Conservation (phyloP, 2,329 filamentous ascomycete species). For the Trichoderma aggressivum region DNA sequence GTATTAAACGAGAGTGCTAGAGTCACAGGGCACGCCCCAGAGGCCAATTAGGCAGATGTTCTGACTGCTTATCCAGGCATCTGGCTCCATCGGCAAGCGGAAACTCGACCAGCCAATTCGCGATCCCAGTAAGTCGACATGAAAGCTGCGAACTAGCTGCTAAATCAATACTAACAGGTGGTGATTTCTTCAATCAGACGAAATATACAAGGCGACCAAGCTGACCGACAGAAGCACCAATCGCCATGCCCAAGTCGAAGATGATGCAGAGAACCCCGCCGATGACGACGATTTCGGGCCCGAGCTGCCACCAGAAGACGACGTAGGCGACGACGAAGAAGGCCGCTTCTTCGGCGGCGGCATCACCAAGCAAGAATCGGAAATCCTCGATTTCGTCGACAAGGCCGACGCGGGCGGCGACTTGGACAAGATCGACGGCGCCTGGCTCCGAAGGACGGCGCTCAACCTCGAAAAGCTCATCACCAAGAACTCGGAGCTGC, state of each 20-base stretch:
- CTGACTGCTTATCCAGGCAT: constrained; percentile 30
- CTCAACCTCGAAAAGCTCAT: constrained; percentile 88
- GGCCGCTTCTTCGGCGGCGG: constrained; percentile 95
- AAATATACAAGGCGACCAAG: constrained; percentile 63
- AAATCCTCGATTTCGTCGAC: constrained; percentile 87
- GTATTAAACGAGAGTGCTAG: constrained; percentile 25
- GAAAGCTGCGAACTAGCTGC: background rate
- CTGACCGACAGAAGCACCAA: constrained; percentile 44
- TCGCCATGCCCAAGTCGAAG: constrained; percentile 45
- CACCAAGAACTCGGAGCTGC: constrained; percentile 82
- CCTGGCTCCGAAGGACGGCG: constrained; percentile 79
- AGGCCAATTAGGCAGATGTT: background rate
- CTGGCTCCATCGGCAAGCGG: constrained; percentile 55
- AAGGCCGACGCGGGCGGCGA: constrained; percentile 36
- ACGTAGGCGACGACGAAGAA: constrained; percentile 72
- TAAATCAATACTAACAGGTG: background rate
- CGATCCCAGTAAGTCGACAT: constrained; percentile 56
- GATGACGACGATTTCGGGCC: constrained; percentile 50
- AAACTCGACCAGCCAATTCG: constrained; percentile 60
- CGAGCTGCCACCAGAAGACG: constrained; percentile 47
- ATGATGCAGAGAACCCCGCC: constrained; percentile 46
- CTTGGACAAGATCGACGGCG: constrained; percentile 73
- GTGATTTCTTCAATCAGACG: constrained; percentile 38
- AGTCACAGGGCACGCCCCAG: background rate
- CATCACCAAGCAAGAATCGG: constrained; percentile 73